Conservation (phyloP, 2,329 filamentous ascomycete genomes). For the Neopestalotiopsis clavispora region DNA sequence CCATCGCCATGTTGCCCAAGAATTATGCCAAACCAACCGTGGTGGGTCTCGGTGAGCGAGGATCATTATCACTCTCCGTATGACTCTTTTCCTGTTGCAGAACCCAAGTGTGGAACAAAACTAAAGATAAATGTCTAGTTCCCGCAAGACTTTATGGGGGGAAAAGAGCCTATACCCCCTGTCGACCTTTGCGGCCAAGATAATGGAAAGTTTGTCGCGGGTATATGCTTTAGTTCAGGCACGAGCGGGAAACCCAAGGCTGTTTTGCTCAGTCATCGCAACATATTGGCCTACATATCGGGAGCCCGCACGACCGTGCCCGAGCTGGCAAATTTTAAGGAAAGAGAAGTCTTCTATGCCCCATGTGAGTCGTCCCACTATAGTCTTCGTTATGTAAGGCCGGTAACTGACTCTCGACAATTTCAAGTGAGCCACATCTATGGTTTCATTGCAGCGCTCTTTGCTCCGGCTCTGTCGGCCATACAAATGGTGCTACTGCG, state of each 20-base stretch:
- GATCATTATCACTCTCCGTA: neutral
- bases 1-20: neutral
- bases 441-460: slow-evolving; percentile 27
- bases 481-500: slow-evolving; percentile 28
- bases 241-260: slow-evolving; percentile 30
- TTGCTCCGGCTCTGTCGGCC: slow-evolving; percentile 28
- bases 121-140: neutral
- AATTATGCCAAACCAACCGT: neutral
- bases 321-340: slow-evolving; percentile 27
- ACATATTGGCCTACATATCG: slow-evolving; percentile 28
- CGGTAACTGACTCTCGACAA: neutral
- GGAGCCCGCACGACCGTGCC: slow-evolving; percentile 28
- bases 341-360: slow-evolving; percentile 33
- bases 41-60: neutral
- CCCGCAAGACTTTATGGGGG: neutral
- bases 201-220: slow-evolving; percentile 24
- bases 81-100: neutral
- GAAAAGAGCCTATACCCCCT: neutral
- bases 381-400: too few relatives aligned
- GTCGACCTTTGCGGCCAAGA: slow-evolving; percentile 13
- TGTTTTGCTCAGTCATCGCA: slow-evolving; percentile 29
- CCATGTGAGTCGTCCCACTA: slow-evolving; percentile 17
- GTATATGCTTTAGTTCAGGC: slow-evolving; percentile 30
- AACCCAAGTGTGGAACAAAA: neutral
- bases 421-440: slow-evolving; percentile 30